These are phyloP conservation scores for Colletotrichum gigasporum DNA, from an alignment of 2,329 filamentous ascomycete genomes.

Conservation along the genomic window DNA sequence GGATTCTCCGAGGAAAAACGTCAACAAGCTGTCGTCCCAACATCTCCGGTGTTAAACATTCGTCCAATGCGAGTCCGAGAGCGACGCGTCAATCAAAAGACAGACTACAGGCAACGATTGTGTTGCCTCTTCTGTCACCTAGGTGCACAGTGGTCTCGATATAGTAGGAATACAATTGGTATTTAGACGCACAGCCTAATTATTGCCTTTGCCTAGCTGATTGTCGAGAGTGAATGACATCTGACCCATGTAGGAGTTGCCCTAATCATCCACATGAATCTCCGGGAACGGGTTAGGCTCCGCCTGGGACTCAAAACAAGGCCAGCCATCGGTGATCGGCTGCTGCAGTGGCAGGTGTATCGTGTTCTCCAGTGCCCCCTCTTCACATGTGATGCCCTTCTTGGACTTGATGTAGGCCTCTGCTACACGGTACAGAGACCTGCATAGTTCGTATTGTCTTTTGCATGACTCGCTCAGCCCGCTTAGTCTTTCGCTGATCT, in stretches of 20 bases:
- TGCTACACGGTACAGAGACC: constrained; percentile 14
- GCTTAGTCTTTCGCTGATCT: constrained; percentile 14
- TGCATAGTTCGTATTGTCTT: constrained; percentile 9
- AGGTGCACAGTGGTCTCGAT: too few relatives aligned
- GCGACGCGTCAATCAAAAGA: too few relatives aligned
- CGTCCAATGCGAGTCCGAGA: too few relatives aligned
- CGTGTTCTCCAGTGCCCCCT: neutral
- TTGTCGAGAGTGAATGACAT: constrained; percentile 22
- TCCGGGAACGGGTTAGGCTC: neutral
- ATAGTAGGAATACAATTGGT: too few relatives aligned
- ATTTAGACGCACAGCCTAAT: too few relatives aligned
- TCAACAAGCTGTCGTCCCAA: too few relatives aligned
- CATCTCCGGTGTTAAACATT: too few relatives aligned
- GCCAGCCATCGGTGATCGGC: neutral
- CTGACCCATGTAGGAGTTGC: neutral
- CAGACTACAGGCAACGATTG: too few relatives aligned
- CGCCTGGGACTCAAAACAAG: neutral
- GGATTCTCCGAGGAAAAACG: too few relatives aligned
- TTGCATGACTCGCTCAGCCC: constrained; percentile 14
- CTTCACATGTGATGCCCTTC: neutral
- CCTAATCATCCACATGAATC: constrained; percentile 5
- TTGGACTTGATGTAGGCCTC: constrained; percentile 22
- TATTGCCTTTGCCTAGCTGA: neutral
- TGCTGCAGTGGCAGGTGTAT: constrained; percentile 6
- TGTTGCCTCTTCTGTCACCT: too few relatives aligned